phyloP scores from a whole-genome alignment of 169 alveolate genomes.

The Perkinsus olseni region DNA sequence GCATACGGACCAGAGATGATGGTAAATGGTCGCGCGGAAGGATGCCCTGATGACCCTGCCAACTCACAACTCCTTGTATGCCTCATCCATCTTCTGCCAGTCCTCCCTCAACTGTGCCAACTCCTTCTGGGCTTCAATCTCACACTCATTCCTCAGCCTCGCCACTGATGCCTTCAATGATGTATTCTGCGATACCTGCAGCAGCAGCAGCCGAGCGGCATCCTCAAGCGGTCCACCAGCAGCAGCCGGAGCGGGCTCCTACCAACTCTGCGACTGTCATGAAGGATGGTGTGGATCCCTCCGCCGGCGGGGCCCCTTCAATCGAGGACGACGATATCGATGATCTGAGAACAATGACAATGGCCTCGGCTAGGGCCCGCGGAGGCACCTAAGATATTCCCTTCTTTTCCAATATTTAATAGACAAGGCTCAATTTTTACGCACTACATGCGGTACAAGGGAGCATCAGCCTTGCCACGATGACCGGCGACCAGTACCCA shows the following conservation, averaged over 20 bases:
- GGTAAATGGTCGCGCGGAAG: neutral
- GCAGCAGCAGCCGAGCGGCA: neutral
- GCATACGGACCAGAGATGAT: neutral
- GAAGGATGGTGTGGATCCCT: neutral
- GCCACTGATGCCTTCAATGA: neutral
- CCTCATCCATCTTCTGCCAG: neutral
- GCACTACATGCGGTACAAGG: too few species aligned
- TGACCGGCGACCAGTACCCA: too few species aligned
- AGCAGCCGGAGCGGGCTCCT: neutral
- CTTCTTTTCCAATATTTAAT: too few species aligned
- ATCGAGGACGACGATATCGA: neutral
- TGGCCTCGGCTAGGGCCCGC: too few species aligned
- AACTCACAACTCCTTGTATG: neutral
- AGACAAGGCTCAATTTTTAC: too few species aligned
- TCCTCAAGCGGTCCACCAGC: too few species aligned
- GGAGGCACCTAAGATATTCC: too few species aligned
- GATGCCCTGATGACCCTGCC: neutral
- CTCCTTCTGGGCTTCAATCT: neutral
- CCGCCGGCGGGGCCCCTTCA: neutral
- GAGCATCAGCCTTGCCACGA: too few species aligned
- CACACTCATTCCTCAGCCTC: neutral
- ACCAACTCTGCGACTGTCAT: neutral
- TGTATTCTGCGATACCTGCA: neutral
- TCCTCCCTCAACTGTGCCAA: neutral
- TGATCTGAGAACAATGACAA: too few species aligned